Evolutionary conservation across 202 grass and related monocot species (phyloP), one percentile per base, ranked within the genome.

Genomic region (Hordeum pubiflorum): DNA sequence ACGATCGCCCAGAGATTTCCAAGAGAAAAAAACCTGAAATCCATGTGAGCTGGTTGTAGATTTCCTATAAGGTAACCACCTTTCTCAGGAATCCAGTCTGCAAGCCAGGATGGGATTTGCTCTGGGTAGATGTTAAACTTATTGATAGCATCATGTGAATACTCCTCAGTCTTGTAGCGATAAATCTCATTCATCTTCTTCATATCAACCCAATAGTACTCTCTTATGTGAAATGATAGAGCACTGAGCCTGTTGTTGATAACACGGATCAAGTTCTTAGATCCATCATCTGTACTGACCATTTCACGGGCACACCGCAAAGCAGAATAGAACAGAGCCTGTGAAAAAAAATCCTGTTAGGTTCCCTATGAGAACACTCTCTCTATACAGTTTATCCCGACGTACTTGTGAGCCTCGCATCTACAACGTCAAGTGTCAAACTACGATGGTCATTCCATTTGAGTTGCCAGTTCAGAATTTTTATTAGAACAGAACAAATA

Each of bases 121-220:
- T 99, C 96, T 7, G 87, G 92, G 80, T 96, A 99, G 39, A 96
- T 93, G 65, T 98, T 98, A 87, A 98, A 98, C 70, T 95, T 98
- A 68, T 95, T 98, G 59, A 95, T 89, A 79, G 95, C 95, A 88
- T 98, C 90, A 75, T 98, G 80, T 33, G 90, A 98, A 65, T 98
- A 98, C 66, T 98, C 96, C 81, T 98, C 96, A 55, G 96, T 98
- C 54, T 95, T 98, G 74, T 93, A 98, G 41, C 92, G 86, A 62
- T 93, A 98, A 76, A 98, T 98, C 69, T 98, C 92, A 86, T 98
- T 98, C 72, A 98, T 95, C 69, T 98, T 98, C 77, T 91, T 89
- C 92, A 93, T 95, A 86, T 99, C 96, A 37, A 93, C 90, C 87
- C 96, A 99, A 85, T 99, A 99, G 57, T 99, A 99, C 81, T 99